These are phyloP conservation scores for Harringtonia aguacate DNA, from an alignment of 2,329 filamentous ascomycete species.

Conservation along the genomic window DNA sequence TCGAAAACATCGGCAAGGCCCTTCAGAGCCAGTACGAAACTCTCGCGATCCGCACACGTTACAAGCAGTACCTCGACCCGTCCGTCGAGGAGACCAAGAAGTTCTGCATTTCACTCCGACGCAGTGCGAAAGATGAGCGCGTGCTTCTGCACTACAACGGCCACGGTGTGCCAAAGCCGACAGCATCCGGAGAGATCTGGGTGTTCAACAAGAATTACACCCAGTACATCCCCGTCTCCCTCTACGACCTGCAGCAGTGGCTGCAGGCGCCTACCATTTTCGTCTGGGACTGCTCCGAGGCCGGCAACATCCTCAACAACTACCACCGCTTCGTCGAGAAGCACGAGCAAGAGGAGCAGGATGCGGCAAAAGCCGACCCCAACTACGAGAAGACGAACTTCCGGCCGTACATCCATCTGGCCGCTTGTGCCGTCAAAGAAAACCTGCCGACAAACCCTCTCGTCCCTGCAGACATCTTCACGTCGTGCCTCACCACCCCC, in stretches of 20 bases:
- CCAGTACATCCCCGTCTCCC: conserved; percentile 92
- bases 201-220: conserved; percentile 99
- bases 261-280: conserved; percentile 91
- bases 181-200: conserved; percentile 94
- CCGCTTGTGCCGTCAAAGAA: conserved; percentile 82
- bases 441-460: conserved; percentile 91
- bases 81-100: conserved; percentile 97
- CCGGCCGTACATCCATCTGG: conserved; percentile 71
- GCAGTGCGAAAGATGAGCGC: conserved; percentile 91
- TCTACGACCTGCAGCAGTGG: conserved; percentile 94
- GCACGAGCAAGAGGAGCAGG: conserved; percentile 80
- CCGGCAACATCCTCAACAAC: conserved; percentile 89
- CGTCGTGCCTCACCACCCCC: conserved; percentile 87
- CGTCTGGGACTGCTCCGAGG: conserved; percentile 96
- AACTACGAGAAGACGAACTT: conserved; percentile 69
- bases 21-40: conserved; percentile 96
- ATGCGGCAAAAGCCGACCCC: conserved; percentile 65
- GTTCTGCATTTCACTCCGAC: conserved; percentile 79
- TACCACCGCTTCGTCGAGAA: conserved; percentile 93
- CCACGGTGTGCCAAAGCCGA: conserved; percentile 92
- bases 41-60: conserved; percentile 86
- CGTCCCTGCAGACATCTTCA: conserved; percentile 90
- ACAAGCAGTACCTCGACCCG: conserved; percentile 93
- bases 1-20: conserved; percentile 91
- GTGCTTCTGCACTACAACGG: conserved; percentile 99